These are phyloP conservation scores for Coemansia sp. DNA, from an alignment of 192 early-diverging fungal species.

Conservation along the genomic window DNA sequence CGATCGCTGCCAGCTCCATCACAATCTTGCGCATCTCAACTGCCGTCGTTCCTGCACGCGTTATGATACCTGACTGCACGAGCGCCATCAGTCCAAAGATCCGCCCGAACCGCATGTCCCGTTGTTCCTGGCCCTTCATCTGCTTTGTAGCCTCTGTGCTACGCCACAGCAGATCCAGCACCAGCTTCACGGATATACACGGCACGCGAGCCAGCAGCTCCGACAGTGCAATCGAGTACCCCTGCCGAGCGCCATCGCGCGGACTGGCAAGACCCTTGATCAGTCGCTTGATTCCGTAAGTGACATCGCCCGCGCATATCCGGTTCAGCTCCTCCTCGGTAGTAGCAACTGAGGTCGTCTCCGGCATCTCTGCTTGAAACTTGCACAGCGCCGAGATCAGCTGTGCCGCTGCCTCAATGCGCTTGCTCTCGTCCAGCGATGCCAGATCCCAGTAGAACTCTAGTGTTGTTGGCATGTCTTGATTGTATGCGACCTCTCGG, in stretches of 20 bases:
- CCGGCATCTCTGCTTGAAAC: conserved; percentile 51
- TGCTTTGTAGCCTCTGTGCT: conserved; percentile 57
- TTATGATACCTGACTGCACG: conserved; percentile 72
- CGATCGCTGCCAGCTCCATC: conserved; percentile 64
- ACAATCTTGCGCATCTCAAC: conserved; percentile 74
- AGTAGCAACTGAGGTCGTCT: conserved; percentile 33
- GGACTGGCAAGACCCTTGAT: conserved; percentile 83
- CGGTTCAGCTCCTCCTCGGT: conserved; percentile 64
- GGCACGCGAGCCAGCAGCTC: conserved; percentile 62
- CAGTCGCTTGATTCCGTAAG: conserved; percentile 84
- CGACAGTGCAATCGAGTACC: conserved; percentile 90
- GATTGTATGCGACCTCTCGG: neutral
- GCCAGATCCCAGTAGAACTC: conserved; percentile 79
- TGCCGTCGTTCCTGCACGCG: conserved; percentile 58
- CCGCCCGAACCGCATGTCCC: conserved; percentile 86
- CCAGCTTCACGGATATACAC: conserved; percentile 56
- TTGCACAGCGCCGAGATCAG: conserved; percentile 60
- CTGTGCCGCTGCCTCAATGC: conserved; percentile 62
- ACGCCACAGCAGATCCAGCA: conserved; percentile 68
- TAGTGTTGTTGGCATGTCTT: conserved; percentile 52
- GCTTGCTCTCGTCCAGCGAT: conserved; percentile 64
- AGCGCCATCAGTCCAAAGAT: conserved; percentile 87
- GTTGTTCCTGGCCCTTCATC: conserved; percentile 84
- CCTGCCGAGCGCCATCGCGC: conserved; percentile 87
- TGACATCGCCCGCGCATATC: conserved; percentile 72